Percentiles rank a stretch among this genome's conserved stretches.
Conservation (phyloP, 2,329 filamentous ascomycete species). For the Ascochyta fabae region DNA sequence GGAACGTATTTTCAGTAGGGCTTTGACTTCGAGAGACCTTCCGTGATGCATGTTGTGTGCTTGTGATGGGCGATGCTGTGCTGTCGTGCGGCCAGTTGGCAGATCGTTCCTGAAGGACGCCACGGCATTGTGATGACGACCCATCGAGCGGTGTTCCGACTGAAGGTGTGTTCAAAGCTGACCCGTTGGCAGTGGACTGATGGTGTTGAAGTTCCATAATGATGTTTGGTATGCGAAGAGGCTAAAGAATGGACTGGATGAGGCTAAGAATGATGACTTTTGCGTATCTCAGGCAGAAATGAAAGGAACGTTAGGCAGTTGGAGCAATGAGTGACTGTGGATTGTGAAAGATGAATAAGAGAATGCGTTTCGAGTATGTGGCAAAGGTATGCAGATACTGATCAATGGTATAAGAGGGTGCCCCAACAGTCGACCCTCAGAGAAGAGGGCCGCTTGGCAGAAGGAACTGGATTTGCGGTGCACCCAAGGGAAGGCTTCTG, state of each 20-base stretch:
- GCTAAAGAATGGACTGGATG: conserved; percentile 38
- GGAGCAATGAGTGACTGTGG: conserved; percentile 54
- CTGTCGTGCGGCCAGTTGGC: conserved; percentile 49
- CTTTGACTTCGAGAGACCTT: conserved; percentile 43
- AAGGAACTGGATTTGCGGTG: conserved; percentile 31
- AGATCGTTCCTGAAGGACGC: conserved; percentile 52
- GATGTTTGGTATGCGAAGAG: conserved; percentile 32
- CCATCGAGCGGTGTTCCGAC: conserved; percentile 26
- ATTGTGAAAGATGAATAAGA: conserved; percentile 37
- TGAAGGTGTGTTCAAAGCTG: conserved; percentile 41
- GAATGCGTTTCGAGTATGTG: conserved; percentile 30
- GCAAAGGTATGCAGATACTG: conserved; percentile 31
- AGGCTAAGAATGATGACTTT: conserved; percentile 46
- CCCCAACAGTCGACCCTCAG: conserved; percentile 27
- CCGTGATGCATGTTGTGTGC: conserved; percentile 22
- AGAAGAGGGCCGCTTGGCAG: conserved; percentile 35
- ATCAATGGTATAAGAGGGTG: conserved; percentile 43
- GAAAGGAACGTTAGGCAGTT: conserved; percentile 53
- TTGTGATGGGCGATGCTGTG: conserved; percentile 19
- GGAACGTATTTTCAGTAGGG: conserved; percentile 35
- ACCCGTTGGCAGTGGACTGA: conserved; percentile 52
- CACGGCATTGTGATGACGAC: conserved; percentile 23
- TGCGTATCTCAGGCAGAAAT: conserved; percentile 41
- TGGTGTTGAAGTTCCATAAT: conserved; percentile 44
- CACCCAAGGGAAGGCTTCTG: conserved; percentile 31